Evolutionary conservation across 23 red algal species (phyloP).

Genomic region (Gracilariopsis chorda): DNA sequence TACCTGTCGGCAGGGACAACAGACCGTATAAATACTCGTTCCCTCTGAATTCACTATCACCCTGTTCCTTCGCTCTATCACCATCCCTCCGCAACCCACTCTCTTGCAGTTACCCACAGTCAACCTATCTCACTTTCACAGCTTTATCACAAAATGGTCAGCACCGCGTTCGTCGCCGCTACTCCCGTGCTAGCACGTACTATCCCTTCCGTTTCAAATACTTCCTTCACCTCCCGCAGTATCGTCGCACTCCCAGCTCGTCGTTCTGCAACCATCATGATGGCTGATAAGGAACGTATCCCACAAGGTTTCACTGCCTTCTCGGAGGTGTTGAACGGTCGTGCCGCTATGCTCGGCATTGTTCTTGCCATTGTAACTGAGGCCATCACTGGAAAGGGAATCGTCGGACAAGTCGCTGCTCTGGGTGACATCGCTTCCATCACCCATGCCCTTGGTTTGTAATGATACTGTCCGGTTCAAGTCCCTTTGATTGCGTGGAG

Average conservation of each 20-base stretch:
- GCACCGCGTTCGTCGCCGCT: slow-evolving; percentile 45
- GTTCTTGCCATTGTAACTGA: slow-evolving; percentile 41
- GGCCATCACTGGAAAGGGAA: slow-evolving; percentile 49
- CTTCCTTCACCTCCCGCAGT: slow-evolving; percentile 25
- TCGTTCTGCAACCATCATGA: neutral
- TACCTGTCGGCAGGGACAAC: too few species aligned
- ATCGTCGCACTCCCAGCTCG: neutral
- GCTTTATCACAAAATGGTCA: slow-evolving; percentile 4
- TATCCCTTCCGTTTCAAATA: neutral
- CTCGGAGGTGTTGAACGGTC: slow-evolving; percentile 56
- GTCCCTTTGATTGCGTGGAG: too few species aligned
- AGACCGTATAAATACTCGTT: neutral
- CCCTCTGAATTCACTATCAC: neutral
- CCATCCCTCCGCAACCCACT: neutral
- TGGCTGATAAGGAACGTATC: slow-evolving; percentile 28
- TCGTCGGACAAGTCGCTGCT: slow-evolving; percentile 29
- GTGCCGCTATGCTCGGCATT: slow-evolving; percentile 53
- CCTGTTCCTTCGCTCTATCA: neutral
- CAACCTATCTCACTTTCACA: too few species aligned
- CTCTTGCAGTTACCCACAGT: neutral
- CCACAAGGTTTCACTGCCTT: slow-evolving; percentile 51
- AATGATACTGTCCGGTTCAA: too few species aligned
- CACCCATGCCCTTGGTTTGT: neutral
- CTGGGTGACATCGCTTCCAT: neutral
- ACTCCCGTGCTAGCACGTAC: slow-evolving; percentile 21